Conservation (phyloP, 2,329 filamentous ascomycete species). For the Mycocentrospora acerina region DNA sequence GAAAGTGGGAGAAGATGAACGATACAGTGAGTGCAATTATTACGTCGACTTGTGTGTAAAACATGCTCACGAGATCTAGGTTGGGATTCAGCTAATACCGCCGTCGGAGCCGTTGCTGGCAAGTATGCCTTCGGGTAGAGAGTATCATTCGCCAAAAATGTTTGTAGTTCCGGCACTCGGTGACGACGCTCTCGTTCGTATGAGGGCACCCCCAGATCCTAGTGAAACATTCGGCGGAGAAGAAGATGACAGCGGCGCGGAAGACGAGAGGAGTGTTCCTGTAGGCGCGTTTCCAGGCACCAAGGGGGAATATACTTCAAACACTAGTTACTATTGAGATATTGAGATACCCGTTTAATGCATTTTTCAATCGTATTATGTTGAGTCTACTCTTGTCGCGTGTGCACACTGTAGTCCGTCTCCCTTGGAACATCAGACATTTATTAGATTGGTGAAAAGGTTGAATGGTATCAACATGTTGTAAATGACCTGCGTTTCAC, state of each 20-base stretch:
- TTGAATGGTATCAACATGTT: no score
- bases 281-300: constrained; percentile 42
- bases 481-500: no score
- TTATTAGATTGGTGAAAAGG: no score
- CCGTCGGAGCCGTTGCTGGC: constrained; percentile 70
- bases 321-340: constrained; percentile 37
- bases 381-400: no score
- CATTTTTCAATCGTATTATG: no score
- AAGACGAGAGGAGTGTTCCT: constrained; percentile 33
- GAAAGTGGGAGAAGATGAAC: constrained; percentile 90
- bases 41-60: neutral
- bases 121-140: constrained; percentile 82
- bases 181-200: constrained; percentile 59
- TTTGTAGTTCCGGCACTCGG: constrained; percentile 69
- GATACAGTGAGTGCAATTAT: constrained; percentile 67
- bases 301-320: constrained; percentile 32
- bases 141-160: constrained; percentile 73
- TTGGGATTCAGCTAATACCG: constrained; percentile 78
- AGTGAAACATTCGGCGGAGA: constrained; percentile 43
- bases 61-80: constrained; percentile 48
- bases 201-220: constrained; percentile 59
- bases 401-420: no score
- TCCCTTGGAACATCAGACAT: no score
- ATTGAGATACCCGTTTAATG: constrained; percentile 20
- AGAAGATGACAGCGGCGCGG: constrained; percentile 40